Percentiles rank a stretch among this genome's conserved stretches.
Evolutionary conservation across 225 moss, liverwort and hornwort genomes (phyloP).

Genomic region (Sphagnum tenellum): DNA sequence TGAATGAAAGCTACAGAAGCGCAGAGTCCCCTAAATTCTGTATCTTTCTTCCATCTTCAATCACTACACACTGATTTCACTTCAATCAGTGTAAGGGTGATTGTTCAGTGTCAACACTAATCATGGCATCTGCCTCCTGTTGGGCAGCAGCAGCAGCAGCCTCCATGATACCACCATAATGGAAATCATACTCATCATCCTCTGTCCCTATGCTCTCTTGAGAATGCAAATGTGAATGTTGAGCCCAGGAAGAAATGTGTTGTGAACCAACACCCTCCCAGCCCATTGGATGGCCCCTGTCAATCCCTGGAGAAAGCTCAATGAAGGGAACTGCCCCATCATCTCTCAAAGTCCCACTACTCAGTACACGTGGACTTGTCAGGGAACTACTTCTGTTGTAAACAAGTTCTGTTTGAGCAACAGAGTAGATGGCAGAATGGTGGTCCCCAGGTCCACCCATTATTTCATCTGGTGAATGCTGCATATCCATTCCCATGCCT

Average conservation of each 20-base stretch:
- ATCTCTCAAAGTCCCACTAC: constrained; percentile 46
- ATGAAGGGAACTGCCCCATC: constrained; percentile 53
- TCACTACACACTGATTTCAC: no score
- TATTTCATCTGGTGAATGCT: constrained; percentile 53
- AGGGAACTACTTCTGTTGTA: constrained; percentile 73
- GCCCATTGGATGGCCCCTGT: constrained; percentile 53
- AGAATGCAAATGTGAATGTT: constrained; percentile 53
- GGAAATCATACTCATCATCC: constrained; percentile 42
- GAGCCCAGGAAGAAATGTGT: constrained; percentile 38
- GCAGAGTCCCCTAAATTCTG: no score
- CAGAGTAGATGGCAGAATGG: constrained; percentile 57
- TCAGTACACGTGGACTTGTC: constrained; percentile 69
- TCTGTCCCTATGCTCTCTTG: constrained; percentile 72
- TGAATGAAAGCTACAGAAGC: no score
- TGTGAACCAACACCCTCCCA: constrained; percentile 61
- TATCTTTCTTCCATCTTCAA: no score
- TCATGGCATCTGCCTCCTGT: constrained; percentile 64
- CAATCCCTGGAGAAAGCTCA: constrained; percentile 51
- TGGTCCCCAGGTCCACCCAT: constrained; percentile 49
- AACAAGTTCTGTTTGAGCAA: constrained; percentile 61
- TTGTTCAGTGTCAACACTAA: constrained; percentile 56
- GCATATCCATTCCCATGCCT: constrained; percentile 41
- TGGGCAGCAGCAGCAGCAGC: constrained; percentile 51
- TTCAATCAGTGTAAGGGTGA: neutral
- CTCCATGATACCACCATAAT: no score